Conservation (phyloP, 1,284 basidiomycete species). For the Pterula multifida region DNA sequence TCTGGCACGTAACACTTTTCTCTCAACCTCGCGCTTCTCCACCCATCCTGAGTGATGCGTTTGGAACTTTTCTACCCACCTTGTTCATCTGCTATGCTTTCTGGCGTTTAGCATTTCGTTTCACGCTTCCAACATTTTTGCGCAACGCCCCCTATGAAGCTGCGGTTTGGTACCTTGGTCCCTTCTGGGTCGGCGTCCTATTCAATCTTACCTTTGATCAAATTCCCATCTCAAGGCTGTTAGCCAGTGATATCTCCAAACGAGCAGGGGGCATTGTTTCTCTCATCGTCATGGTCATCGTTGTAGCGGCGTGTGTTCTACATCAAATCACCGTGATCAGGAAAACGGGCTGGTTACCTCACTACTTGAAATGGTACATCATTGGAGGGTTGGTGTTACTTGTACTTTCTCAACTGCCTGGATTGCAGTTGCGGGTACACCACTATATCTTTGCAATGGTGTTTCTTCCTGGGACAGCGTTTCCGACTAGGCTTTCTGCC, state of each 20-base stretch:
- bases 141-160: slow-evolving; percentile 58
- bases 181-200: slow-evolving; percentile 74
- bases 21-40: slow-evolving; percentile 65
- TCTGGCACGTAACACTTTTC: slow-evolving; percentile 77
- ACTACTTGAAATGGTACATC: slow-evolving; percentile 63
- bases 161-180: slow-evolving; percentile 60
- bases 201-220: slow-evolving; percentile 53
- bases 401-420: slow-evolving; percentile 62
- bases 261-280: slow-evolving; percentile 63
- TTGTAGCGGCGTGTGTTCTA: slow-evolving; percentile 46
- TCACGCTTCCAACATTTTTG: slow-evolving; percentile 58
- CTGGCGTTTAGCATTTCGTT: slow-evolving; percentile 69
- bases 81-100: slow-evolving; percentile 74
- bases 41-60: slow-evolving; percentile 55
- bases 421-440: slow-evolving; percentile 52
- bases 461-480: slow-evolving; percentile 69
- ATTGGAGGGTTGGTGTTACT: slow-evolving; percentile 54
- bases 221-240: slow-evolving; percentile 67
- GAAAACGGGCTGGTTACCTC: slow-evolving; percentile 70
- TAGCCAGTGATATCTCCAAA: slow-evolving; percentile 54
- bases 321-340: slow-evolving; percentile 80
- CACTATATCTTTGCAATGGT: slow-evolving; percentile 71
- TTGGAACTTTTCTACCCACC: slow-evolving; percentile 67
- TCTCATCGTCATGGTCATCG: slow-evolving; percentile 57
- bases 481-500: slow-evolving; percentile 69